Conservation (phyloP, 805 yeast species). For the Candida hispaniensis region DNA sequence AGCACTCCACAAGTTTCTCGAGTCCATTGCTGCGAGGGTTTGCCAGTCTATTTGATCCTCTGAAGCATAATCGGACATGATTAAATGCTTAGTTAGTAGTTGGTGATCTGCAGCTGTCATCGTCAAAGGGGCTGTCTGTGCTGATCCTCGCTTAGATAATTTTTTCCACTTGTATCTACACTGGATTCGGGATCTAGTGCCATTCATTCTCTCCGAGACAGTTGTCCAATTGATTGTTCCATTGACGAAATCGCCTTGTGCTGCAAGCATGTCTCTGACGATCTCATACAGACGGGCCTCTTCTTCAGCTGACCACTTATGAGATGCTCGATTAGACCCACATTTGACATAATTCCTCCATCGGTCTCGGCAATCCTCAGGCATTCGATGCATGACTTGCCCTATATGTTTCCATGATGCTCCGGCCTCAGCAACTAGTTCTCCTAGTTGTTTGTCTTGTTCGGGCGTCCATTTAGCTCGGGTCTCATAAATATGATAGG, state of each 20-base stretch:
- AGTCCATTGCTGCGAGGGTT: constrained; percentile 38
- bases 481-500: constrained; percentile 76
- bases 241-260: constrained; percentile 22
- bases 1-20: constrained; percentile 43
- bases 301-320: constrained; percentile 71
- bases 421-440: constrained; percentile 52
- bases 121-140: constrained; percentile 32
- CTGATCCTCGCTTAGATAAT: constrained; percentile 49
- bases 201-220: constrained; percentile 83
- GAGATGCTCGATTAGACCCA: constrained; percentile 61
- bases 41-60: constrained; percentile 46
- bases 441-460: constrained; percentile 61
- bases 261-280: constrained; percentile 39
- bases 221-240: constrained; percentile 74
- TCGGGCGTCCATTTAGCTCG: constrained; percentile 85
- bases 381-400: constrained; percentile 75
- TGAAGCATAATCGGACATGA: constrained; percentile 34
- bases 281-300: constrained; percentile 52
- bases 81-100: constrained; percentile 40
- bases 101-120: constrained; percentile 40
- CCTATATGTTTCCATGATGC: constrained; percentile 90
- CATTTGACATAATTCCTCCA: constrained; percentile 95
- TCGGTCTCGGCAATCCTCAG: constrained; percentile 93
- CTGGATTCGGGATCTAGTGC: constrained; percentile 80
- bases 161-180: constrained; percentile 95